Percentiles rank a stretch among this genome's conserved stretches.
phyloP scores from a whole-genome alignment of 2,329 filamentous ascomycete genomes.

The Aspergillus aculeatinus region DNA sequence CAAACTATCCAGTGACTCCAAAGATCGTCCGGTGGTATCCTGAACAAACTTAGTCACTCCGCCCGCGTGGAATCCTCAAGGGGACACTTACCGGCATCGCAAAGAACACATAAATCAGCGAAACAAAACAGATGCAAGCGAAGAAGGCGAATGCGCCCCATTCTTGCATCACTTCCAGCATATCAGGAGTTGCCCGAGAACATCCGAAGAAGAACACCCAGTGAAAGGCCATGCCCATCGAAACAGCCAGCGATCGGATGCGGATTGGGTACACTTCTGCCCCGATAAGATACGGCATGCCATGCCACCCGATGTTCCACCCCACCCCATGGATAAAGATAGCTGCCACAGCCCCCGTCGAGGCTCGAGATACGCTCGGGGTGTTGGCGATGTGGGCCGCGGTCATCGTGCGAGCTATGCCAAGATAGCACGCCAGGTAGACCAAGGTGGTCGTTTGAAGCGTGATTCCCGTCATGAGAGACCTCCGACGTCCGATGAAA shows the following conservation, averaged over 20 bases:
- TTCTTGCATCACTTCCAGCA: conserved; percentile 21
- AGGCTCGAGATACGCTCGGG: conserved; percentile 28
- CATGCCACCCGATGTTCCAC: conserved; percentile 41
- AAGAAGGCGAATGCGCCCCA: conserved; percentile 28
- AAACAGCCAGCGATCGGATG: conserved; percentile 41
- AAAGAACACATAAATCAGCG: conserved; percentile 22
- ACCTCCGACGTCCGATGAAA: conserved; percentile 42
- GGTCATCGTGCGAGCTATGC: conserved; percentile 24
- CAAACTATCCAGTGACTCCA: conserved; percentile 21
- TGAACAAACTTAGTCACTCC: background rate
- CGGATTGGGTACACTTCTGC: conserved; percentile 49
- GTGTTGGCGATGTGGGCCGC: conserved; percentile 20
- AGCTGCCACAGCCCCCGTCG: conserved; percentile 43
- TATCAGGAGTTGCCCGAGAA: conserved; percentile 23
- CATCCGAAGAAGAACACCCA: conserved; percentile 46
- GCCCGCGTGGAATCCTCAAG: background rate
- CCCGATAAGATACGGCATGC: conserved; percentile 49
- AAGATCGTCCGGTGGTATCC: conserved; percentile 22
- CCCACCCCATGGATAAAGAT: conserved; percentile 50
- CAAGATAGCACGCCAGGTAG: conserved; percentile 45
- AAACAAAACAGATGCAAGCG: conserved; percentile 19
- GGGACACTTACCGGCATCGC: conserved; percentile 20
- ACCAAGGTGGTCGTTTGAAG: conserved; percentile 45
- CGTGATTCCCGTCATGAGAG: conserved; percentile 37
- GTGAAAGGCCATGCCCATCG: conserved; percentile 23